phyloP scores from a whole-genome alignment of 1,284 basidiomycete genomes.

The Pisolithus thermaeus region DNA sequence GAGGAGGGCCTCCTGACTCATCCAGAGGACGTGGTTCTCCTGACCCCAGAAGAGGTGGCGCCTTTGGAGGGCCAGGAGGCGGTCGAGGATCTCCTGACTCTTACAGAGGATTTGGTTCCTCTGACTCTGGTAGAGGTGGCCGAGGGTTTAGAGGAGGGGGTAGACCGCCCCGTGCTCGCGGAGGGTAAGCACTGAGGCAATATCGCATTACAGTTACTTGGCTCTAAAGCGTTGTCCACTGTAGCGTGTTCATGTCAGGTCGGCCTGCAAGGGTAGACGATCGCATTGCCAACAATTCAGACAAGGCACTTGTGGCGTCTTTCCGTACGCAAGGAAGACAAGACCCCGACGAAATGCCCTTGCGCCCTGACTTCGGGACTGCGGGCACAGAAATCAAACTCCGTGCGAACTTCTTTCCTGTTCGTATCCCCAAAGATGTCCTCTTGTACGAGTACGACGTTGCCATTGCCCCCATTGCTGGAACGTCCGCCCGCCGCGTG shows the following conservation, averaged over 20 bases:
- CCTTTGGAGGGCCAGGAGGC: constrained; percentile 9
- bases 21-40: constrained; percentile 22
- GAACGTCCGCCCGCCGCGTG: constrained; percentile 47
- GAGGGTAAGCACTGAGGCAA: constrained; percentile 38
- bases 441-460: constrained; percentile 68
- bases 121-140: constrained; percentile 1
- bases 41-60: not conserved
- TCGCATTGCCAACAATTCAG: constrained; percentile 52
- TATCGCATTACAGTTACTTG: not conserved
- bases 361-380: constrained; percentile 64
- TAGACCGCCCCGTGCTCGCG: constrained; percentile 36
- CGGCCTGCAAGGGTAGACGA: constrained; percentile 48
- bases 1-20: constrained; percentile 20
- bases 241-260: constrained; percentile 49
- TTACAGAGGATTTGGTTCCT: constrained; percentile 7
- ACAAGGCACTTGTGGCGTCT: constrained; percentile 49
- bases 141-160: constrained; percentile 17
- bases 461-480: constrained; percentile 48
- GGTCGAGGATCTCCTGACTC: constrained; percentile 22
- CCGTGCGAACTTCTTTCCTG: constrained; percentile 71
- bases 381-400: constrained; percentile 54
- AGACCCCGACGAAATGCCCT: constrained; percentile 47
- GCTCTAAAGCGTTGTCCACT: constrained; percentile 1
- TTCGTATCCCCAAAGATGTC: constrained; percentile 49
- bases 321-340: constrained; percentile 37